phyloP scores from a whole-genome alignment of 208 protist species.

The Trypanosoma theileri region DNA sequence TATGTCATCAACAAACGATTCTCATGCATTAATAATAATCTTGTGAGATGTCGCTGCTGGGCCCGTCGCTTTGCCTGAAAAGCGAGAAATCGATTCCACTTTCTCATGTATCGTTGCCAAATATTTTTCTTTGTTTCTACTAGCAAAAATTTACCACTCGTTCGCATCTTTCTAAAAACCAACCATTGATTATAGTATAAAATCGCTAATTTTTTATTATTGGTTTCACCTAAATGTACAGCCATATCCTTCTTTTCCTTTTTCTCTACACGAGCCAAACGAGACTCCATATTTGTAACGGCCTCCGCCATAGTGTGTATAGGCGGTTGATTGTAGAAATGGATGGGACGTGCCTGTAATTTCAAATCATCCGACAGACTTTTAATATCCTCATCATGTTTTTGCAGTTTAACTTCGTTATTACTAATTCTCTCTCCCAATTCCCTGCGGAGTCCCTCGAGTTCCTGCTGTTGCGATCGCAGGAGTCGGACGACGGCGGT shows the following conservation, averaged over 20 bases:
- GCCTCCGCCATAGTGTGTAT: constrained; percentile 26
- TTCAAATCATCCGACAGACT: constrained; percentile 13
- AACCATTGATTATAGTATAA: constrained; percentile 11
- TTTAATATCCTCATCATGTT: constrained; percentile 7
- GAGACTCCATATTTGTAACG: constrained; percentile 22
- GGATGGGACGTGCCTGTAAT: constrained; percentile 22
- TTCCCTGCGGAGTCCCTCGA: constrained; percentile 12
- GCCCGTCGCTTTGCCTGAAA: neutral
- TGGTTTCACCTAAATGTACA: neutral
- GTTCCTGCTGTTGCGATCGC: constrained; percentile 16
- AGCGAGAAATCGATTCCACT: constrained; percentile 13
- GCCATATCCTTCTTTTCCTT: neutral
- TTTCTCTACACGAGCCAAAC: constrained; percentile 18
- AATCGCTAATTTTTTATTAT: neutral
- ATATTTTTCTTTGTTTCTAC: neutral
- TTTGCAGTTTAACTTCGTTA: constrained; percentile 2
- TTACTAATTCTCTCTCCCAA: constrained; percentile 3
- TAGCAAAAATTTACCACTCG: neutral
- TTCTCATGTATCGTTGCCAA: constrained; percentile 16
- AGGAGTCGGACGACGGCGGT: constrained; percentile 19
- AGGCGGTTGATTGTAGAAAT: constrained; percentile 9
- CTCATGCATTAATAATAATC: neutral
- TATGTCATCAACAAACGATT: constrained; percentile 1
- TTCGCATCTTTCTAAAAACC: neutral
- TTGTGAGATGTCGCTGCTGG: constrained; percentile 12